These are phyloP conservation scores for Tulasnella sp. DNA, from an alignment of 768 basidiomycete species.

Conservation along the genomic window DNA sequence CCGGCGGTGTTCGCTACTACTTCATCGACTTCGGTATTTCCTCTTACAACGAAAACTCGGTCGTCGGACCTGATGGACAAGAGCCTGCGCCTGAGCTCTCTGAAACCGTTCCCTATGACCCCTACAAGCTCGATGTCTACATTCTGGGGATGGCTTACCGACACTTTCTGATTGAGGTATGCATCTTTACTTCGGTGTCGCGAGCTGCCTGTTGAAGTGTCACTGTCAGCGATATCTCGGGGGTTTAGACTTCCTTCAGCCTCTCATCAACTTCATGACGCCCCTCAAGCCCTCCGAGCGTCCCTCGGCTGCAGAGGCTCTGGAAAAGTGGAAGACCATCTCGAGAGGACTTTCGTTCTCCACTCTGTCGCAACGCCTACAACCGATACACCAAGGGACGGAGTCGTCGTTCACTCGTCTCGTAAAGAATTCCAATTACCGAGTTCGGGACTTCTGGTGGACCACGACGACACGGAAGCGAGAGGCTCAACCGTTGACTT, in stretches of 20 bases:
- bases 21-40: conserved; percentile 11
- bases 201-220: background rate
- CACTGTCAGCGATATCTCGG: background rate
- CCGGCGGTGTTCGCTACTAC: background rate
- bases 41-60: background rate
- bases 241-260: background rate
- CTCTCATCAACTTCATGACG: background rate
- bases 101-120: background rate
- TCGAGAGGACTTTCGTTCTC: background rate
- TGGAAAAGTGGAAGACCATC: background rate
- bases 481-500: background rate
- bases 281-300: background rate
- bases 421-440: background rate
- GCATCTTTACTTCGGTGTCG: background rate
- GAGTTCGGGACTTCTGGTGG: background rate
- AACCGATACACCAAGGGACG: background rate
- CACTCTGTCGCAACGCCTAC: background rate
- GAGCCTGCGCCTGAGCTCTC: conserved; percentile 2
- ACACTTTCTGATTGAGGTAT: background rate
- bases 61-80: background rate
- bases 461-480: background rate
- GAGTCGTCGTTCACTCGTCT: background rate
- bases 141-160: background rate
- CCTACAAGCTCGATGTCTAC: conserved; percentile 6
- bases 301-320: background rate